phyloP scores from a whole-genome alignment of 768 basidiomycete genomes.

The Xerocomus potaroensis region DNA sequence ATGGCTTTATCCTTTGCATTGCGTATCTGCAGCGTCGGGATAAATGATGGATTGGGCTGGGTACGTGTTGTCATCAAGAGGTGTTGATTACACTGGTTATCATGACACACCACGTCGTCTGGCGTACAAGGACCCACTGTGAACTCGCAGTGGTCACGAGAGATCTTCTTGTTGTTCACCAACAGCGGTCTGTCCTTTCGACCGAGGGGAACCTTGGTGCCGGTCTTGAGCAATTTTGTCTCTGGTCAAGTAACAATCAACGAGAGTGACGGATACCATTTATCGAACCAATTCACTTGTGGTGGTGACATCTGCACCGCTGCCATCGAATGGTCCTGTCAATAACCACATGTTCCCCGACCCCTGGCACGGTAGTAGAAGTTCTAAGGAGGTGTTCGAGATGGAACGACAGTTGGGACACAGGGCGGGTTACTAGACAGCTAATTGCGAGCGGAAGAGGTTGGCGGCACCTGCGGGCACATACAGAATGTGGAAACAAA shows the following conservation, averaged over 20 bases:
- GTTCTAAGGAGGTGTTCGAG: no score
- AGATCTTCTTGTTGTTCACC: constrained; percentile 61
- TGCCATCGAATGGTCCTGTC: constrained; percentile 50
- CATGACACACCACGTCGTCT: constrained; percentile 50
- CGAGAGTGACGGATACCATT: constrained; percentile 22
- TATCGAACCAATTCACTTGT: constrained; percentile 36
- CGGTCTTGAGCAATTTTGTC: constrained; percentile 60
- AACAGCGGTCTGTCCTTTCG: constrained; percentile 50
- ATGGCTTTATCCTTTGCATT: constrained; percentile 48
- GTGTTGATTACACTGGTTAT: background rate
- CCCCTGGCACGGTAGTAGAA: no score
- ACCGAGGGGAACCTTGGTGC: constrained; percentile 50
- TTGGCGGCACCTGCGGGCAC: no score
- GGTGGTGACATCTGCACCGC: constrained; percentile 30
- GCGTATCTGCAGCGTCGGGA: constrained; percentile 46
- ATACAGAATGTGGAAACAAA: no score
- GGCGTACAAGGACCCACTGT: constrained; percentile 47
- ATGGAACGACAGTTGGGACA: no score
- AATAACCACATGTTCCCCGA: constrained; percentile 57
- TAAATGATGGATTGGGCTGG: constrained; percentile 46
- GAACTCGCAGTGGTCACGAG: constrained; percentile 56
- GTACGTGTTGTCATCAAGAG: background rate
- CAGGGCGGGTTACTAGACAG: no score
- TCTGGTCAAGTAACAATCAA: constrained; percentile 29
- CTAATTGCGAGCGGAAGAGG: no score